phyloP scores from a whole-genome alignment of 768 basidiomycete species.

The Crassisporium funariophilum region DNA sequence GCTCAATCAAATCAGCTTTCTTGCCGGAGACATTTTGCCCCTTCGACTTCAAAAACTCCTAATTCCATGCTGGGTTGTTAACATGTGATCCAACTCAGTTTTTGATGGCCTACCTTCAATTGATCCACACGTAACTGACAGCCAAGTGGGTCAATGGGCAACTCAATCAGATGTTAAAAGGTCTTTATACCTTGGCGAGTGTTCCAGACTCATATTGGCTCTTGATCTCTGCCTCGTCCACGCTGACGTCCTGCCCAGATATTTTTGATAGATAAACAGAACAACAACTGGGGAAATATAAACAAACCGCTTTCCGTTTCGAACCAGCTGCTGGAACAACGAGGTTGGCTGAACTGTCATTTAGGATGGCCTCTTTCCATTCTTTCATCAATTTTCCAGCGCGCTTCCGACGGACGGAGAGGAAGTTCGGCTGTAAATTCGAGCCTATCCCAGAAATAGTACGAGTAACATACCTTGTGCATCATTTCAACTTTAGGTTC shows the following conservation, averaged over 20 bases:
- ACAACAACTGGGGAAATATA: constrained; percentile 7
- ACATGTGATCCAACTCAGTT: constrained; percentile 5
- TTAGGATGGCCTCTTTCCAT: constrained; percentile 67
- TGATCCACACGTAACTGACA: constrained; percentile 74
- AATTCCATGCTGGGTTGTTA: constrained; percentile 10
- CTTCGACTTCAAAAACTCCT: constrained; percentile 79
- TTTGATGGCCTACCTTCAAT: constrained; percentile 57
- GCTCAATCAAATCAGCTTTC: constrained; percentile 72
- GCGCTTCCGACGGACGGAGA: constrained; percentile 20
- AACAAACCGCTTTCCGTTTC: constrained; percentile 74
- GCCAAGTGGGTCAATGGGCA: constrained; percentile 8
- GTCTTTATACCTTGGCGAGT: constrained; percentile 61
- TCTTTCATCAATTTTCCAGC: constrained; percentile 51
- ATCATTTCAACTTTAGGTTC: constrained; percentile 76
- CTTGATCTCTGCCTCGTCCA: constrained; percentile 75
- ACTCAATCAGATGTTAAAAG: constrained; percentile 9
- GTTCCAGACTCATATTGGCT: constrained; percentile 60
- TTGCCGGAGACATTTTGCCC: constrained; percentile 62
- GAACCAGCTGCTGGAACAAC: constrained; percentile 49
- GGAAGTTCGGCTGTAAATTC: constrained; percentile 3
- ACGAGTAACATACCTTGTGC: constrained; percentile 57
- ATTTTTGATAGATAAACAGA: background rate
- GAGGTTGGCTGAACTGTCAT: constrained; percentile 64
- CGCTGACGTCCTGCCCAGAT: constrained; percentile 52
- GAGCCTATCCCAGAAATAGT: background rate